Evolutionary conservation across 169 alveolate genomes (phyloP).

Genomic region (Babesia ovata): DNA sequence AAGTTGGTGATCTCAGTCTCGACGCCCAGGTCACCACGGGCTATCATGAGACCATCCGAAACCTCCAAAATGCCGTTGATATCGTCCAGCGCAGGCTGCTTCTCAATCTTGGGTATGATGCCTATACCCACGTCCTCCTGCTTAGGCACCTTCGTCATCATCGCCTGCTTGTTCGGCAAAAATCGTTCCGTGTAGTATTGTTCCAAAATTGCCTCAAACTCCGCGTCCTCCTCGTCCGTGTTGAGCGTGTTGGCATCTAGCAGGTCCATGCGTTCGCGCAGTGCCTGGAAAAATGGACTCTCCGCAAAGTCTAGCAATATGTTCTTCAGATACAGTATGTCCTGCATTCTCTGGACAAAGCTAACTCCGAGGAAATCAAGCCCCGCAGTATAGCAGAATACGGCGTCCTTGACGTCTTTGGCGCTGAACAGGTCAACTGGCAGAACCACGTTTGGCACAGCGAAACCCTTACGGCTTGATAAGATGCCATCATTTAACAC

Average conservation of each 20-base stretch:
- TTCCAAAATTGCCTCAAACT: slow-evolving; percentile 43
- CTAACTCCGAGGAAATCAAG: slow-evolving; percentile 77
- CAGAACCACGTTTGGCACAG: slow-evolving; percentile 78
- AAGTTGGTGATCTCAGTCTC: slow-evolving; percentile 94
- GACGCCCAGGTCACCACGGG: slow-evolving; percentile 97
- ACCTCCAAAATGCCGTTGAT: slow-evolving; percentile 88
- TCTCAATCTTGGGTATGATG: slow-evolving; percentile 95
- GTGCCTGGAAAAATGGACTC: slow-evolving; percentile 46
- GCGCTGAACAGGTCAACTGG: slow-evolving; percentile 78
- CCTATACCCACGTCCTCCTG: slow-evolving; percentile 57
- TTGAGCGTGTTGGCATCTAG: slow-evolving; percentile 18
- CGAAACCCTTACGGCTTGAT: slow-evolving; percentile 82
- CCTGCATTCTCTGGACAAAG: slow-evolving; percentile 76
- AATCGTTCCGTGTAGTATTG: slow-evolving; percentile 66
- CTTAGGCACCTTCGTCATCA: slow-evolving; percentile 42
- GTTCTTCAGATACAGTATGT: slow-evolving; percentile 71
- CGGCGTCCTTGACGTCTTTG: slow-evolving; percentile 80
- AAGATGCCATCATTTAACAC: slow-evolving; percentile 77
- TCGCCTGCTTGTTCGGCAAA: slow-evolving; percentile 60
- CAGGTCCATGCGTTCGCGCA: slow-evolving; percentile 34
- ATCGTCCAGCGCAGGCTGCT: slow-evolving; percentile 90
- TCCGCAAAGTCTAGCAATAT: slow-evolving; percentile 70
- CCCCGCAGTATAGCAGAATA: slow-evolving; percentile 76
- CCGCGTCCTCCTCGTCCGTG: slow-evolving; percentile 59
- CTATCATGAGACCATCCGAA: slow-evolving; percentile 96